Conservation (phyloP, 495 filamentous ascomycete species). For the Parathielavia hyrcaniae region DNA sequence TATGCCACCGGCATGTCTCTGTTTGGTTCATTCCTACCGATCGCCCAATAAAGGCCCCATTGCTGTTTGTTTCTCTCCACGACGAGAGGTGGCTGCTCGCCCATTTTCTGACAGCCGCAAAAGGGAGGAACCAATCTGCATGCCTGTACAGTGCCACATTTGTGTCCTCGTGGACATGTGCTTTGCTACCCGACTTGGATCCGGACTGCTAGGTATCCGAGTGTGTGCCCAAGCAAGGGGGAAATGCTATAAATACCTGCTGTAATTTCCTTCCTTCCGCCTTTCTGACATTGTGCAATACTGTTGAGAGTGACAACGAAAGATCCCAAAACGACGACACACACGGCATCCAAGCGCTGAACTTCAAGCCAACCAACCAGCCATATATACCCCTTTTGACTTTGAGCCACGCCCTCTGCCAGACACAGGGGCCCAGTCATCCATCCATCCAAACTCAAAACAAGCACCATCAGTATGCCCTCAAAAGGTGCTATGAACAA, state of each 20-base stretch:
- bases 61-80: neutral
- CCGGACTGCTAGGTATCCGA: neutral
- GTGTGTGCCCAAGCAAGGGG: neutral
- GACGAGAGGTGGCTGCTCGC: neutral
- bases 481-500: too few species aligned
- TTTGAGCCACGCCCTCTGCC: too few species aligned
- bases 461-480: too few species aligned
- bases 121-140: conserved; percentile 1
- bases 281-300: too few species aligned
- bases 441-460: too few species aligned
- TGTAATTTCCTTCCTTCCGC: neutral
- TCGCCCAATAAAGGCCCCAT: neutral
- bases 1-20: too few species aligned
- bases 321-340: too few species aligned
- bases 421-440: too few species aligned
- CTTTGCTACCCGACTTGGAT: neutral
- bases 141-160: conserved; percentile 5
- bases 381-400: too few species aligned
- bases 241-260: neutral
- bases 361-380: too few species aligned
- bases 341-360: neutral
- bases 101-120: neutral
- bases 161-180: conserved; percentile 1
- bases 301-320: too few species aligned
- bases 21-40: too few species aligned